Evolutionary conservation across 306 rosid species (phyloP).

Genomic region (Ochetophila trinervis): DNA sequence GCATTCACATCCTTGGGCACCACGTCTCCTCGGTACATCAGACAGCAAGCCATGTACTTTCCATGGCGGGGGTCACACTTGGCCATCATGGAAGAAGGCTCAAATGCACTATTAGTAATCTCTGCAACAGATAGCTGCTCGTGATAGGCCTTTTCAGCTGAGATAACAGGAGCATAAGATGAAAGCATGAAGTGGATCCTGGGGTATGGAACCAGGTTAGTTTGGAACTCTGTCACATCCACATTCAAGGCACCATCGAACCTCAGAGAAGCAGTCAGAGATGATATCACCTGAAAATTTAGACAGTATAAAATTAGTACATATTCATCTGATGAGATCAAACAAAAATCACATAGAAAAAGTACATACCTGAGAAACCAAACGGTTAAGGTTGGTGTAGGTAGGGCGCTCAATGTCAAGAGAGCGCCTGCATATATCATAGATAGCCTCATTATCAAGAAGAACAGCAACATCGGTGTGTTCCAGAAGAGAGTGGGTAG

Average conservation of each 20-base stretch:
- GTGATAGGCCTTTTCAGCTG: constrained; percentile 81
- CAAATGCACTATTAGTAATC: constrained; percentile 74
- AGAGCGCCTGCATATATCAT: constrained; percentile 78
- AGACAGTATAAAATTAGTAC: not conserved
- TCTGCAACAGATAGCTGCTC: constrained; percentile 80
- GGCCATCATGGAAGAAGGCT: constrained; percentile 90
- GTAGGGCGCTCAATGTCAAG: constrained; percentile 82
- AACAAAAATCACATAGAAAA: not conserved
- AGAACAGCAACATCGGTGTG: constrained; percentile 83
- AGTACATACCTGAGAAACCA: constrained; percentile 59
- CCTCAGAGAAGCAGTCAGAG: constrained; percentile 71
- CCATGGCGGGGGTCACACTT: constrained; percentile 86
- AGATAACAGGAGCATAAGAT: constrained; percentile 78
- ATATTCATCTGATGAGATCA: not conserved
- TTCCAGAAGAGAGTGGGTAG: constrained; percentile 76
- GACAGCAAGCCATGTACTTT: constrained; percentile 82
- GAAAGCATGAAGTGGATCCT: constrained; percentile 88
- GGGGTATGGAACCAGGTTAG: constrained; percentile 80
- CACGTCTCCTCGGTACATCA: constrained; percentile 82
- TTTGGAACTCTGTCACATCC: constrained; percentile 79
- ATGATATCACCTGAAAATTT: constrained; percentile 61
- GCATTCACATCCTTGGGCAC: constrained; percentile 85
- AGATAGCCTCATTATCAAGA: constrained; percentile 75
- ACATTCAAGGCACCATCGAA: constrained; percentile 82
- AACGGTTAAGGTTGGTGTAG: constrained; percentile 75